These are phyloP conservation scores for Microbotryum silenes-acaulis DNA, from an alignment of 1,284 basidiomycete genomes.

Conservation along the genomic window DNA sequence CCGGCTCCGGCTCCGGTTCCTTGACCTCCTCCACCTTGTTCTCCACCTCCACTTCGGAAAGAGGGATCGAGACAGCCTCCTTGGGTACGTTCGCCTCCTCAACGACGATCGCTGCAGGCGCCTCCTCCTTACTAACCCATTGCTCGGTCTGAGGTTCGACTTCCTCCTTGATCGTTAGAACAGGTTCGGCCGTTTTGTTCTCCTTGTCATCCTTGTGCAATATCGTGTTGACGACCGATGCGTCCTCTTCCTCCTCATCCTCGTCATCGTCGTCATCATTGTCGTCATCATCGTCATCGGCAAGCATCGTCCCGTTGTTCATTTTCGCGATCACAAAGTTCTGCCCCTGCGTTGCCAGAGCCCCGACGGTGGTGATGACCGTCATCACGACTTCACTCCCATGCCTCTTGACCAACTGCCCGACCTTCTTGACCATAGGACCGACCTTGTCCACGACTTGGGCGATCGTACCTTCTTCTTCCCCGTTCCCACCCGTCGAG, in stretches of 20 bases:
- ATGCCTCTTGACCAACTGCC: background rate
- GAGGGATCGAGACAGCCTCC: too few relatives aligned
- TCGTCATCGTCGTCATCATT: background rate
- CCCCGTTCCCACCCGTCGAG: background rate
- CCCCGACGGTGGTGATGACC: background rate
- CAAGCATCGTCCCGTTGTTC: background rate
- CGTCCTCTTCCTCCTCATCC: background rate
- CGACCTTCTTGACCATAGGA: constrained; percentile 5
- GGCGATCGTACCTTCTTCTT: background rate
- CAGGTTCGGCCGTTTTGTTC: too few relatives aligned
- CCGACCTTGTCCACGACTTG: background rate
- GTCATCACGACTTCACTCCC: background rate
- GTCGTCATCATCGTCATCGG: background rate
- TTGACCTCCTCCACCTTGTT: too few relatives aligned
- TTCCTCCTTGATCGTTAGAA: too few relatives aligned
- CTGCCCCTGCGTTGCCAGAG: background rate
- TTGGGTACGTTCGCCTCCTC: too few relatives aligned
- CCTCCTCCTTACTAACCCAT: too few relatives aligned
- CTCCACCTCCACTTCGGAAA: too few relatives aligned
- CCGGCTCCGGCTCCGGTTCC: too few relatives aligned
- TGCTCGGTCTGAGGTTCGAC: too few relatives aligned
- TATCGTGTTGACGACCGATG: background rate
- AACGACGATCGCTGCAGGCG: too few relatives aligned
- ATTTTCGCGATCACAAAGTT: background rate
- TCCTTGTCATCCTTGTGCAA: background rate